Base-by-base conservation (phyloP, 2,329 filamentous ascomycete species). In the Colletotrichum tropicicola region DNA sequence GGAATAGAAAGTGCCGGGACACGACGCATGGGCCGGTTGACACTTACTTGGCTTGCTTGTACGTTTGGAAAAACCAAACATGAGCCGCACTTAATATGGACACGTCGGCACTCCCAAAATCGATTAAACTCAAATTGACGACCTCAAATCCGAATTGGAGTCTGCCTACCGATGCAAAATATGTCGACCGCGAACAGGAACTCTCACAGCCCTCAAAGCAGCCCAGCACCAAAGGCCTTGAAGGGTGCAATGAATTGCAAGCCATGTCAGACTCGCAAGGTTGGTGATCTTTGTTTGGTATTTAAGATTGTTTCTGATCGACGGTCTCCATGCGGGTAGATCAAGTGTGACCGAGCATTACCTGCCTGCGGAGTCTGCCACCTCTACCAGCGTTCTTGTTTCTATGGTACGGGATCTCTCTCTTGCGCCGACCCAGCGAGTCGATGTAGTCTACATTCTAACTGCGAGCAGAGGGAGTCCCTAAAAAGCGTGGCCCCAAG, bases 261-360 rank as follows among this genome's bases (percentile, higher is more conserved):
- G 35, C 61, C 61, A 23, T 65, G 61, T 21, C 61, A 61, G 44
- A 43, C 53, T 5, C 56, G 56, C 19, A 65, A 65, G 32, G 61
- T 65, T 27, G 35, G 35, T 55, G 43, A 37, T 60, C 23, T 25
- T 30, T 28, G 5, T 7, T 41, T 7, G 9, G 6, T 6, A 17
- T n/a, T 39, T 44, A 65, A 65, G 49, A 23, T 49, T 55, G 23
- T 44, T 59, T 61, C 61, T 65, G 61, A 65, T 65, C 61, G 57
- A 43, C 57, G n/a, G 13, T 21, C n/a, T 35, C 19, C 45, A 13
- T 54, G 19, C 49, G 21, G 27, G 56, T 37, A 65, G 61, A 65
- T 61, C 61, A 65, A 65, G 37, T 65, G 61, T 39, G 61, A 65
- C 57, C 61, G 61, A 55, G 61, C 61, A 15, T 28, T 65, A 55